Percentiles rank a stretch among this genome's conserved stretches.
phyloP scores from a whole-genome alignment of 768 basidiomycete species.

The Kwoniella dendrophila region DNA sequence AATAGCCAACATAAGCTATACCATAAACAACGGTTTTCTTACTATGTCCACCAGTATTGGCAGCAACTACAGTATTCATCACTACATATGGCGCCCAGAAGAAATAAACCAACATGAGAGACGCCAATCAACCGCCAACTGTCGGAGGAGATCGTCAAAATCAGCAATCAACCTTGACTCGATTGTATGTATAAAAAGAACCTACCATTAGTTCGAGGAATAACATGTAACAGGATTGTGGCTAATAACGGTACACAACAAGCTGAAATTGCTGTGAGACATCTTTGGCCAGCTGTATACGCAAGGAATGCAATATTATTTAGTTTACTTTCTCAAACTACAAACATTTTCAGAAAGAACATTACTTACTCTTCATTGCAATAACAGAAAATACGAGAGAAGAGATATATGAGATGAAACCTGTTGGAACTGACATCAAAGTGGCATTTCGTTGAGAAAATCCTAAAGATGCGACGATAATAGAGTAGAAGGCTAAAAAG shows the following conservation, averaged over 20 bases:
- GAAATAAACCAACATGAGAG: conserved; percentile 20
- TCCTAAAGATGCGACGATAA: conserved; percentile 21
- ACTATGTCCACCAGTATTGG: conserved; percentile 41
- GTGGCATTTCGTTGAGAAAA: conserved; percentile 21
- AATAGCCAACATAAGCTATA: conserved; percentile 38
- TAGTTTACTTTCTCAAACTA: background rate
- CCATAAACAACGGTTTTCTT: conserved; percentile 36
- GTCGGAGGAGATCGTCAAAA: background rate
- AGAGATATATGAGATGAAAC: conserved; percentile 32
- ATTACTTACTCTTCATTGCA: conserved; percentile 21
- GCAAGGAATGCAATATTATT: background rate
- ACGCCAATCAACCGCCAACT: background rate
- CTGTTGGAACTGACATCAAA: conserved; percentile 37
- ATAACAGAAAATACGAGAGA: conserved; percentile 31
- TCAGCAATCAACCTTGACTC: background rate
- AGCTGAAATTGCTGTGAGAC: conserved; percentile 18
- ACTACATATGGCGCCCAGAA: conserved; percentile 42
- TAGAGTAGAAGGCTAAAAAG: conserved; percentile 20
- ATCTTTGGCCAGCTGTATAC: background rate
- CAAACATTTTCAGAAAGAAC: background rate
- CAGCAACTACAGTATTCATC: conserved; percentile 21
- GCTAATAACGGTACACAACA: conserved; percentile 29
- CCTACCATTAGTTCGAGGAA: conserved; percentile 3
- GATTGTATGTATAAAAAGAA: background rate
- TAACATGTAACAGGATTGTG: conserved; percentile 33